Conservation (phyloP, 192 early-diverging fungal species). For the Entophlyctis helioformis region DNA sequence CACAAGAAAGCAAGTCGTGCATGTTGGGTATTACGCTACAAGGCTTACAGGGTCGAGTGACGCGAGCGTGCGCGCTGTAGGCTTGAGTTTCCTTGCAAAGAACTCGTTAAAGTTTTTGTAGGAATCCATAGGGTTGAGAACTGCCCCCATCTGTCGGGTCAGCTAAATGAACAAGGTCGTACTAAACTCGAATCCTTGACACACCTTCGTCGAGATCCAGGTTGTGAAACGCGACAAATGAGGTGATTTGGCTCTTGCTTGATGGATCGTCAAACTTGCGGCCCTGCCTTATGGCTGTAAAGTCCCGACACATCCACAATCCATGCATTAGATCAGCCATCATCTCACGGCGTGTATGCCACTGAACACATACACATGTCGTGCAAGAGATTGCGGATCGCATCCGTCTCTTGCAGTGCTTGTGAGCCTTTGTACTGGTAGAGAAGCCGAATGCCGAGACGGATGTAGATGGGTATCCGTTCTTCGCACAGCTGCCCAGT, state of each 20-base stretch:
- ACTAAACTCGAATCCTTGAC: too few relatives aligned
- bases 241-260: slow-evolving; percentile 49
- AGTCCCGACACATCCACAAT: too few relatives aligned
- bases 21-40: not conserved
- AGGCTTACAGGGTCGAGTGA: slow-evolving; percentile 15
- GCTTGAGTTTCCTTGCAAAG: slow-evolving; percentile 72
- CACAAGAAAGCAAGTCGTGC: not conserved
- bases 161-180: too few relatives aligned
- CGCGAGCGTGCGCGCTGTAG: slow-evolving; percentile 32
- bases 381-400: too few relatives aligned
- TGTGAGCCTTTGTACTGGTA: too few relatives aligned
- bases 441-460: slow-evolving; percentile 66
- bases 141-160: slow-evolving; percentile 1
- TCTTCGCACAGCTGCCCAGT: slow-evolving; percentile 63
- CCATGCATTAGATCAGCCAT: too few relatives aligned
- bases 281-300: slow-evolving; percentile 48
- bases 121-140: slow-evolving; percentile 50
- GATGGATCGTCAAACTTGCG: slow-evolving; percentile 52
- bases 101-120: slow-evolving; percentile 78
- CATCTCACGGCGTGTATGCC: too few relatives aligned
- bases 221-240: slow-evolving; percentile 62
- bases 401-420: too few relatives aligned
- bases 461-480: slow-evolving; percentile 63
- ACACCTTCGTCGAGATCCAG: slow-evolving; percentile 47
- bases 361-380: too few relatives aligned